Evolutionary conservation across 2,329 filamentous ascomycete species (phyloP).

Genomic region (Macrophomina pseudophaseolina): DNA sequence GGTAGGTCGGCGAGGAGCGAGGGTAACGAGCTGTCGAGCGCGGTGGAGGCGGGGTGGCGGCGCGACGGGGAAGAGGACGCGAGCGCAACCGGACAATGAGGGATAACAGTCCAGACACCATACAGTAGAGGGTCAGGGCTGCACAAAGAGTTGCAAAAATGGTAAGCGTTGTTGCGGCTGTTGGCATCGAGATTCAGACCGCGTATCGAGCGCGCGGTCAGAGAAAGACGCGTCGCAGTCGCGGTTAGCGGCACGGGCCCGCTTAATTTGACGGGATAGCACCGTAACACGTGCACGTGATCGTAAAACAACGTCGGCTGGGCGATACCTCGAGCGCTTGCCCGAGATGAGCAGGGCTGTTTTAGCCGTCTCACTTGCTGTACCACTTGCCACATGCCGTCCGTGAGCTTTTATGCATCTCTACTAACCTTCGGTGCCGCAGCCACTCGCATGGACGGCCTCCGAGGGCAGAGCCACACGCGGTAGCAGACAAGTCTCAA

Average conservation of each 20-base stretch:
- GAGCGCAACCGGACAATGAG: slow-evolving; percentile 39
- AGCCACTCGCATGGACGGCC: neutral
- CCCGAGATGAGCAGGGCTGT: neutral
- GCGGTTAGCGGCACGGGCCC: neutral
- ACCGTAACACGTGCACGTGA: neutral
- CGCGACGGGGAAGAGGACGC: slow-evolving; percentile 29
- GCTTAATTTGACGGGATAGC: neutral
- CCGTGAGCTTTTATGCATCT: neutral
- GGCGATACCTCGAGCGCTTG: neutral
- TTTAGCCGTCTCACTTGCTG: neutral
- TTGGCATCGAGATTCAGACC: slow-evolving; percentile 17
- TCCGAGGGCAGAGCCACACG: neutral
- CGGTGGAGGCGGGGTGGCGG: slow-evolving; percentile 28
- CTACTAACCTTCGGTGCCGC: neutral
- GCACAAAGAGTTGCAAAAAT: slow-evolving; percentile 35
- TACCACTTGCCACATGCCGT: neutral
- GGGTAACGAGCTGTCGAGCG: slow-evolving; percentile 34
- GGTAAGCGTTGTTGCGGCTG: slow-evolving; percentile 22
- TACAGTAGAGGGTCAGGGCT: slow-evolving; percentile 42
- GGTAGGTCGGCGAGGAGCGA: slow-evolving; percentile 13
- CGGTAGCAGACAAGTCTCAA: neutral
- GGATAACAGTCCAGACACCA: slow-evolving; percentile 38
- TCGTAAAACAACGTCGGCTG: neutral
- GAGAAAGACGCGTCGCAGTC: slow-evolving; percentile 21
- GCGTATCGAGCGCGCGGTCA: slow-evolving; percentile 15